Percentiles rank a stretch among this genome's conserved stretches.
Conservation (phyloP, 169 alveolate species). For the Cryptosporidium baileyi region DNA sequence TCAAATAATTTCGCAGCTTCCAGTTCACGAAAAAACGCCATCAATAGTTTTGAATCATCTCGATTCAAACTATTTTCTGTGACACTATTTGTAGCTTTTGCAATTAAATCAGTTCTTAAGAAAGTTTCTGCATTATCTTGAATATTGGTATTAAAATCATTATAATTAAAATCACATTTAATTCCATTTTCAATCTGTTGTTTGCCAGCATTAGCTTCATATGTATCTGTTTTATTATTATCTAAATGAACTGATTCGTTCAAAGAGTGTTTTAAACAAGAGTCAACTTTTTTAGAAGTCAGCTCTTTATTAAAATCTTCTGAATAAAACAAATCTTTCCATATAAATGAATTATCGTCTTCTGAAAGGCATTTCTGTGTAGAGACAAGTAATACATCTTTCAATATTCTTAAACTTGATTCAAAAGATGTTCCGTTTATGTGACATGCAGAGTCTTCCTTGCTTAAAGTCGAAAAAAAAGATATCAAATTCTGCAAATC, state of each 20-base stretch:
- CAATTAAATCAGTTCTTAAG: too few relatives aligned
- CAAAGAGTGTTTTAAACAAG: neutral
- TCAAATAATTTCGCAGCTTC: conserved; percentile 66
- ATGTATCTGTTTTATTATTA: neutral
- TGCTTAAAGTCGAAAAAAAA: conserved; percentile 26
- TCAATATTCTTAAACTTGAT: conserved; percentile 21
- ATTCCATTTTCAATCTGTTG: neutral
- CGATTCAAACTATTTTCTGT: neutral
- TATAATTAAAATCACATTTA: neutral
- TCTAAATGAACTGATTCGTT: neutral
- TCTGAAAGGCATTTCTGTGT: neutral
- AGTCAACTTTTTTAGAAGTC: neutral
- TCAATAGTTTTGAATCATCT: conserved; percentile 11
- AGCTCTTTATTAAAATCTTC: neutral
- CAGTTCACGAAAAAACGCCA: conserved; percentile 51
- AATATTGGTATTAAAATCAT: neutral
- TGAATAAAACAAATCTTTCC: neutral
- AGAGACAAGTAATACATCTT: conserved; percentile 17
- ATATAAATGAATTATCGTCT: neutral
- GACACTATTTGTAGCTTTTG: too few relatives aligned
- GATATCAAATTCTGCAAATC: conserved; percentile 56
- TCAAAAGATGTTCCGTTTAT: conserved; percentile 50
- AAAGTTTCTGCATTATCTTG: neutral
- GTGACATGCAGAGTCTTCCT: neutral
- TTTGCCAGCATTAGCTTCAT: neutral